These are phyloP conservation scores for Babesia ovata DNA, from an alignment of 169 alveolate genomes.

Conservation along the genomic window DNA sequence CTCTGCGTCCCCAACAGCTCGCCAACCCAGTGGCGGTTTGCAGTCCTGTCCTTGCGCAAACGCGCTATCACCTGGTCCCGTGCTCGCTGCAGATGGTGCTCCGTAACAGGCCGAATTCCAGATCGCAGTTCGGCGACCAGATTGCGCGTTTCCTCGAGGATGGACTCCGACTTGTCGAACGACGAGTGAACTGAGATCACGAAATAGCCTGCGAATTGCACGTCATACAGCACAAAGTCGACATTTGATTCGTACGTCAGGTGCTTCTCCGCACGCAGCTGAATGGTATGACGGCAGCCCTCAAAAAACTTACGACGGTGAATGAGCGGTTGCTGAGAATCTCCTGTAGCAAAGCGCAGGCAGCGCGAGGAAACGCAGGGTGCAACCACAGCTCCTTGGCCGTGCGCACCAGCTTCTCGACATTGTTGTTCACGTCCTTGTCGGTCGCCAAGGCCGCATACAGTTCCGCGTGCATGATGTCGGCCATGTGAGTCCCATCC, in stretches of 20 bases:
- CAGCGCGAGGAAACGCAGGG: constrained; percentile 68
- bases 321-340: constrained; percentile 47
- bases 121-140: constrained; percentile 59
- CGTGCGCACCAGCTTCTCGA: constrained; percentile 43
- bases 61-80: constrained; percentile 41
- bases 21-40: constrained; percentile 25
- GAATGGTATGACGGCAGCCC: neutral
- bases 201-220: constrained; percentile 77
- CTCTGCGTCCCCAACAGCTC: constrained; percentile 61
- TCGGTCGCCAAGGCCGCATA: constrained; percentile 17
- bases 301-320: constrained; percentile 31
- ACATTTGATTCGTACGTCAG: constrained; percentile 83
- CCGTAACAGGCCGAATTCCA: constrained; percentile 28
- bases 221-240: constrained; percentile 79
- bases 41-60: constrained; percentile 27
- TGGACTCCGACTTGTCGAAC: constrained; percentile 68
- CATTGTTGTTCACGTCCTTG: constrained; percentile 7
- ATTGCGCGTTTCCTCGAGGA: constrained; percentile 67
- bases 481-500: constrained; percentile 78
- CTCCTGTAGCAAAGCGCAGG: constrained; percentile 61
- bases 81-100: constrained; percentile 36
- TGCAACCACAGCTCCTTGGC: constrained; percentile 65
- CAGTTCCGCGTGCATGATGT: constrained; percentile 42
- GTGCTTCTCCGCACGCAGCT: constrained; percentile 81
- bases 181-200: constrained; percentile 78